These are phyloP conservation scores for Lactarius trivialis DNA, from an alignment of 768 basidiomycete genomes.

Conservation along the genomic window DNA sequence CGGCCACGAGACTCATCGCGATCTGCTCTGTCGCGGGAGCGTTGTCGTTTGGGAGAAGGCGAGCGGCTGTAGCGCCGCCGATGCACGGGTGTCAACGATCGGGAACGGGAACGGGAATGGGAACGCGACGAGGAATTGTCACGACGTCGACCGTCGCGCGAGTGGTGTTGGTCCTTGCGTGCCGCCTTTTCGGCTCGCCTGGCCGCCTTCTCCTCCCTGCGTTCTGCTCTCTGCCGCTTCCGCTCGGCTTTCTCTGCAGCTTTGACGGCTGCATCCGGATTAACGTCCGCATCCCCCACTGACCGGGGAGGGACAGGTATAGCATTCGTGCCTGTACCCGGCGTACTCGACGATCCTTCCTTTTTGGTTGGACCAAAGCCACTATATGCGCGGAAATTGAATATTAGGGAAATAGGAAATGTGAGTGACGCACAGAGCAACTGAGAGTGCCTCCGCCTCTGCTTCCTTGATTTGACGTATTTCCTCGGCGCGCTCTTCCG, in stretches of 20 bases:
- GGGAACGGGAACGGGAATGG: conserved; percentile 38
- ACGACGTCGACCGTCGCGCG: conserved; percentile 12
- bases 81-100: conserved; percentile 27
- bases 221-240: conserved; percentile 40
- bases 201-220: conserved; percentile 54
- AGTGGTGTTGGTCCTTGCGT: conserved; percentile 18
- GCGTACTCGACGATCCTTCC: conserved; percentile 15
- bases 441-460: conserved; percentile 81
- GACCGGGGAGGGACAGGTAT: conserved; percentile 23
- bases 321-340: conserved; percentile 30
- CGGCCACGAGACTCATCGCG: not conserved
- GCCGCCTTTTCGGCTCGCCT: conserved; percentile 43
- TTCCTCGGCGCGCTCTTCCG: conserved; percentile 58
- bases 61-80: conserved; percentile 13
- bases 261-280: conserved; percentile 23
- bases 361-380: conserved; percentile 60
- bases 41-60: conserved; percentile 11
- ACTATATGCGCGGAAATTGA: conserved; percentile 32
- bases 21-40: not conserved
- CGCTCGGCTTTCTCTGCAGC: conserved; percentile 31
- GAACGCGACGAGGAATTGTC: conserved; percentile 30
- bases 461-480: conserved; percentile 77
- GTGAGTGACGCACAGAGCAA: conserved; percentile 55
- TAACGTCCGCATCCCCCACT: conserved; percentile 10
- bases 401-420: not conserved